Evolutionary conservation across 1,139 yeast genomes (phyloP).

Genomic region (Hemisphaericaspora xylanilytica): DNA sequence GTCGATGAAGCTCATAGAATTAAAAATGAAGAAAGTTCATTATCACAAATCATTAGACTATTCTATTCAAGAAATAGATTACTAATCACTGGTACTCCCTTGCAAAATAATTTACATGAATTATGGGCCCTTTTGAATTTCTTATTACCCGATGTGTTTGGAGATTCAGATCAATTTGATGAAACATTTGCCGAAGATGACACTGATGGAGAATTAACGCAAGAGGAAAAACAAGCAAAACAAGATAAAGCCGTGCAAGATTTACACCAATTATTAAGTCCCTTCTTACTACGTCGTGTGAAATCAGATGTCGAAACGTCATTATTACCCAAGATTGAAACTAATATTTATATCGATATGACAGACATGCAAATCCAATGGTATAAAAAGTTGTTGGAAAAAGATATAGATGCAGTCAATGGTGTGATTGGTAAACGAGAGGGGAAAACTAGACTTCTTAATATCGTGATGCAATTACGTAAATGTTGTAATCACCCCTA

Average conservation of each 20-base stretch:
- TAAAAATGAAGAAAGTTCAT: constrained; percentile 86
- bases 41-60: constrained; percentile 84
- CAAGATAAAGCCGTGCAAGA: constrained; percentile 83
- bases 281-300: constrained; percentile 84
- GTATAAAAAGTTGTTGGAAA: constrained; percentile 85
- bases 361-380: constrained; percentile 89
- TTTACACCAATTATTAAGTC: constrained; percentile 79
- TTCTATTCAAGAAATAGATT: constrained; percentile 83
- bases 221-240: constrained; percentile 44
- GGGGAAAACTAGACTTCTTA: constrained; percentile 83
- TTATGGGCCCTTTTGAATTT: constrained; percentile 93
- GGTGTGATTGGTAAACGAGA: constrained; percentile 88
- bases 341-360: constrained; percentile 91
- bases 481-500: constrained; percentile 98
- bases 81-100: constrained; percentile 92
- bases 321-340: constrained; percentile 83
- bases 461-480: constrained; percentile 94
- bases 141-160: constrained; percentile 89
- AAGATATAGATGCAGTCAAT: constrained; percentile 94
- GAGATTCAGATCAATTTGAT: constrained; percentile 78
- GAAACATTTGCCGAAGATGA: constrained; percentile 24
- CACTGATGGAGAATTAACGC: constrained; percentile 18
- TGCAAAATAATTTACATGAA: constrained; percentile 92
- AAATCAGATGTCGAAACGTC: constrained; percentile 93
- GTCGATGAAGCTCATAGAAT: constrained; percentile 98